Base-by-base conservation (phyloP, 805 yeast genomes). In the Yarrowia sp. region DNA sequence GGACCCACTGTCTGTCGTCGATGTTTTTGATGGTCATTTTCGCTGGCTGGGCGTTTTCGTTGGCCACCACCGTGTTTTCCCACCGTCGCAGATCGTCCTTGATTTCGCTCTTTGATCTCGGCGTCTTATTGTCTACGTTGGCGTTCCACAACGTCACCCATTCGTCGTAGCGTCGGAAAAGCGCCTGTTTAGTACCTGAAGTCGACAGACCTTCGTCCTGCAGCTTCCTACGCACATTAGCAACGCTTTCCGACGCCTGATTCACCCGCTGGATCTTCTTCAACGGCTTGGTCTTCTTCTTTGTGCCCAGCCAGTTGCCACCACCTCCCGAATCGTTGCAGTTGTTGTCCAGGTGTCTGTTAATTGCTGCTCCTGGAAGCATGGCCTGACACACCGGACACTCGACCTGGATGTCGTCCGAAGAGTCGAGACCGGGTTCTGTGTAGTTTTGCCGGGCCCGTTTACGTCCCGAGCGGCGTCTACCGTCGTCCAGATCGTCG, bases 131-230 rank as follows among this genome's bases (percentile, higher is more conserved):
- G 74, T 92, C 97, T 50, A 87, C 82, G 73, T 92, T 92, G 13
- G 97, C 87, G 74, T 93, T 93, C 86, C 88, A 89, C 12, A 92
- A 74, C 39, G 87, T 85, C 68, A 89, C 86, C 79, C 87, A 93
- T 71, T 92, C 94, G 70, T 86, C 87, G 74, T 90, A 90, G 47
- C 98, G 78, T 19, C 83, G 77, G 69, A 90, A 93, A 72, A 92
- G 73, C 70, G 85, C 87, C 15, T 77, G 78, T 69, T 91, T 80
- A 0, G 88, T 77, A 0, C 98, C 98, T 10, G 75, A 76, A 0
- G 86, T 80, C 0, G 92, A 84, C 8, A 93, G 76, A 14, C 85
- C 85, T 24, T 85, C 74, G 9, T 83, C 80, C 1, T 80, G 64
- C 15, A 93, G 78, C 73, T 86, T 87, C 55, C 85, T 86, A 71